Evolutionary conservation across 2,329 filamentous ascomycete genomes (phyloP).

Genomic region (Nigrospora sphaerica): DNA sequence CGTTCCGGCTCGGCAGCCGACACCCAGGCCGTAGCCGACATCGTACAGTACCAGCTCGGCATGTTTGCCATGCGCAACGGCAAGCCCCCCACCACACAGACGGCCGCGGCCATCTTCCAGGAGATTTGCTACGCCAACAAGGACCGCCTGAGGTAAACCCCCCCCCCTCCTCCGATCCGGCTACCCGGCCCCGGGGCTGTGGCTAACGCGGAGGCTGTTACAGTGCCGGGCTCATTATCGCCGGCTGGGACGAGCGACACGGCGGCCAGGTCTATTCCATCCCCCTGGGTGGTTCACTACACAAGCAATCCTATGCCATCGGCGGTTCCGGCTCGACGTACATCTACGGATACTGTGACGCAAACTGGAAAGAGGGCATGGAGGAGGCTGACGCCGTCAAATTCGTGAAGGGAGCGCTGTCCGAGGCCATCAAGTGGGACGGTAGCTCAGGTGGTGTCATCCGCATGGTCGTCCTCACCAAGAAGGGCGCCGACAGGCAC

Average conservation of each 20-base stretch:
- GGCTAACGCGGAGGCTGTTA: background rate
- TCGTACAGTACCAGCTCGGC: conserved; percentile 92
- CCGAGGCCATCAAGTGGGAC: conserved; percentile 98
- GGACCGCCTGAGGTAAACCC: conserved; percentile 71
- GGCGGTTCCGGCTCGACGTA: conserved; percentile 96
- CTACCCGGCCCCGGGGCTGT: background rate
- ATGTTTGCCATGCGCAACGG: conserved; percentile 88
- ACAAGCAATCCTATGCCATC: conserved; percentile 95
- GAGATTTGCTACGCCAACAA: conserved; percentile 98
- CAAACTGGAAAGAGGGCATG: conserved; percentile 94
- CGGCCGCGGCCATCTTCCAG: conserved; percentile 91
- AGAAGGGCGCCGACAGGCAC: conserved; percentile 83
- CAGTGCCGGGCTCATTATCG: conserved; percentile 94
- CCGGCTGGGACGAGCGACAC: conserved; percentile 92
- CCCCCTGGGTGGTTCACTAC: conserved; percentile 88
- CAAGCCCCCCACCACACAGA: conserved; percentile 87
- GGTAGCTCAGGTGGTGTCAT: conserved; percentile 98
- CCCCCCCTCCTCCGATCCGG: too few relatives aligned
- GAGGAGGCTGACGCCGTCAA: conserved; percentile 81
- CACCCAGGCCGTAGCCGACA: conserved; percentile 95
- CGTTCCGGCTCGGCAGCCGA: conserved; percentile 95
- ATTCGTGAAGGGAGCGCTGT: conserved; percentile 86
- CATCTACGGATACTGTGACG: conserved; percentile 98
- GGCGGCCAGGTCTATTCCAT: conserved; percentile 98
- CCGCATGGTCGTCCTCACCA: conserved; percentile 92